Percentiles rank a stretch among this genome's conserved stretches.
Evolutionary conservation across 768 basidiomycete species (phyloP).

Genomic region (Amanita pallidorosea): DNA sequence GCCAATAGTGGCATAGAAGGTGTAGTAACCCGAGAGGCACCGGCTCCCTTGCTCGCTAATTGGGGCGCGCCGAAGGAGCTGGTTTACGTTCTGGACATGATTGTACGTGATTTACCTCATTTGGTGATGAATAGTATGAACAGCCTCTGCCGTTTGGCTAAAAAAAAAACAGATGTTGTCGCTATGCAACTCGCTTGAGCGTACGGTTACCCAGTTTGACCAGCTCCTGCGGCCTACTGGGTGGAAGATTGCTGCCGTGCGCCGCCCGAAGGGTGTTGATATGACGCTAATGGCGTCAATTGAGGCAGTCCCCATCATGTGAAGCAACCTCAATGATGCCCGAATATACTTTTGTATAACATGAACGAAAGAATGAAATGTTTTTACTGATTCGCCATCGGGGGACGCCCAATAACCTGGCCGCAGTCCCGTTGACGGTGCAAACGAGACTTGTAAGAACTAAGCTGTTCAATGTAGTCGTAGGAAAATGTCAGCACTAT

Average conservation of each 20-base stretch:
- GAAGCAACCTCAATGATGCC: no score
- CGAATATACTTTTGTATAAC: no score
- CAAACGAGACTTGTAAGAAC: no score
- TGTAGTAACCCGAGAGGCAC: slow-evolving; percentile 14
- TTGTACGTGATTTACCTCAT: slow-evolving; percentile 13
- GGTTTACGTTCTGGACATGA: slow-evolving; percentile 23
- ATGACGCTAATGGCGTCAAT: slow-evolving; percentile 13
- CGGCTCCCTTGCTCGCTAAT: slow-evolving; percentile 26
- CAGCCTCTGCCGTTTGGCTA: no score
- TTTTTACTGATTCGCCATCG: no score
- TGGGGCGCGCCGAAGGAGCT: slow-evolving; percentile 26
- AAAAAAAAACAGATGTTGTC: slow-evolving; percentile 23
- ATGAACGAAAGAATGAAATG: no score
- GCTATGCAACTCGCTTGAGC: slow-evolving; percentile 26
- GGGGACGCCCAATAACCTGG: no score
- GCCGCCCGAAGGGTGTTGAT: slow-evolving; percentile 10
- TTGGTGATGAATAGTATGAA: no score
- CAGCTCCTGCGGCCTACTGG: slow-evolving; percentile 18
- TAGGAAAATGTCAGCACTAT: no score
- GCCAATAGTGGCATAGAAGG: slow-evolving; percentile 12
- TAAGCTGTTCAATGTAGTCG: no score
- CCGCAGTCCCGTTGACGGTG: no score
- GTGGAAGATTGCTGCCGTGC: slow-evolving; percentile 20
- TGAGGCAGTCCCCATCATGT: slow-evolving; percentile 14
- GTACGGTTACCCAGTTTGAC: slow-evolving; percentile 23